A percentile compares a stretch with the other conserved stretches of the same genome.
These are phyloP conservation scores for Rusavskia elegans DNA, from an alignment of 495 filamentous ascomycete species.

Conservation along the genomic window DNA sequence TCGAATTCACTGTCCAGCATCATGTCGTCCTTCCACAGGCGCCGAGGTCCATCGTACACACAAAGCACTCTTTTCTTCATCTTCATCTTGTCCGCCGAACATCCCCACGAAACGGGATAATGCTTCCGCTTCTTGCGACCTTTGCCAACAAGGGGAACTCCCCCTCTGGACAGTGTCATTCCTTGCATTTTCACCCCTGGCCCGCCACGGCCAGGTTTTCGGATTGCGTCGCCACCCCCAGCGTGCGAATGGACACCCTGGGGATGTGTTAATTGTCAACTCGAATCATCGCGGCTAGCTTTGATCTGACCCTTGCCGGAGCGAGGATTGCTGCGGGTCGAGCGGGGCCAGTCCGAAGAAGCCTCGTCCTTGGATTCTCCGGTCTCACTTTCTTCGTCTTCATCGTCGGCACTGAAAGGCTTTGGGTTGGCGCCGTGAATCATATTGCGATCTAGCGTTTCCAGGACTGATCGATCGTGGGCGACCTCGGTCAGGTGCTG, in stretches of 20 bases:
- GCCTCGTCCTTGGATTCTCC: slow-evolving; percentile 42
- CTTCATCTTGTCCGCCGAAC: slow-evolving; percentile 76
- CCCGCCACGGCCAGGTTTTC: slow-evolving; percentile 23
- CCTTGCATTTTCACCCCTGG: slow-evolving; percentile 24
- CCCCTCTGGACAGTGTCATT: slow-evolving; percentile 33
- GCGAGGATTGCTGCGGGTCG: slow-evolving; percentile 14
- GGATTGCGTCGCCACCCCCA: slow-evolving; percentile 34
- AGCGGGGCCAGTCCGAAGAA: slow-evolving; percentile 39
- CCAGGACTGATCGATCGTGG: slow-evolving; percentile 63
- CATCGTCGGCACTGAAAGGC: slow-evolving; percentile 37
- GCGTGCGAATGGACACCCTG: slow-evolving; percentile 34
- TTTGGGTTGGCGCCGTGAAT: slow-evolving; percentile 32
- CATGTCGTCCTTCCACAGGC: slow-evolving; percentile 97
- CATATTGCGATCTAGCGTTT: slow-evolving; percentile 70
- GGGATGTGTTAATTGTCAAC: slow-evolving; percentile 45
- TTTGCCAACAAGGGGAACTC: slow-evolving; percentile 44
- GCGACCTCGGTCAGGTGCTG: slow-evolving; percentile 66
- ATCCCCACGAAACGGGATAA: slow-evolving; percentile 87
- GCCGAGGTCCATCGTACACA: slow-evolving; percentile 77
- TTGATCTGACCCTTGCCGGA: slow-evolving; percentile 35
- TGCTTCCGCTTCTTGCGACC: slow-evolving; percentile 75
- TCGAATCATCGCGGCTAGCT: slow-evolving; percentile 23
- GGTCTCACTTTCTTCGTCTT: slow-evolving; percentile 47
- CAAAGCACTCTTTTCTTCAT: slow-evolving; percentile 93
- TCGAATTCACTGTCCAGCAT: slow-evolving; percentile 93